Evolutionary conservation across 140 eudicot species (phyloP), one percentile per base, ranked within the genome.

Genomic region (Senecio squalidus): DNA sequence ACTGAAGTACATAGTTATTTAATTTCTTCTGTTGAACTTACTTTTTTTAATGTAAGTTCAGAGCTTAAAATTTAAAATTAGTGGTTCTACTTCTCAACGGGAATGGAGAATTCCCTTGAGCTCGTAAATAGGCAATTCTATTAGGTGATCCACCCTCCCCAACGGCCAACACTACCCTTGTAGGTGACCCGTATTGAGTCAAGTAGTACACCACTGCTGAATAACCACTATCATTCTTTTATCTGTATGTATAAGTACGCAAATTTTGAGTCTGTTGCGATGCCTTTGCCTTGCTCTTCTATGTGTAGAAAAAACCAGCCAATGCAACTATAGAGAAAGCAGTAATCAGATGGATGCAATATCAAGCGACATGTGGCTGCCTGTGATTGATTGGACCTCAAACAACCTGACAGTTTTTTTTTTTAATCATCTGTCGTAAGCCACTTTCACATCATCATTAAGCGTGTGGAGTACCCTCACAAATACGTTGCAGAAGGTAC

Each of bases 301-400:
- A 85, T 74, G 78, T 31, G 76, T 67, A 77, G 55, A 84, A 80
- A 74, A 84, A 78, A 0, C 80, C 84, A 34, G 76, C 71, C 76
- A 81, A 65, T 21, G 94, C 50, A 34, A 81, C 59, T 3, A 84
- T 11, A 0, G 81, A 75, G 58, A 81, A 81, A 49, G 72, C 68
- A 18, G 94, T 80, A 77, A 84, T 64, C 79, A 76, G 8, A 62
- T 31, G 0, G 94, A 75, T 4, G 81, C 81, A 14, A 81, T 66
- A 43, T 81, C 89, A 18, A 84, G 80, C 0, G 84, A 73, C 25
- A 8, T 43, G 2, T 69, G 74, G 52, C 84, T 78, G 2, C 86
- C 86, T 0, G 72, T 75, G 69, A 85, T 76, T n/a, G 78, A 84
- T 46, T 82, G 70, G 46, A 78, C 26, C 20, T 64, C 17, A 14